Evolutionary conservation across 2,329 filamentous ascomycete genomes (phyloP), one percentile per base, ranked within the genome.

Genomic region (Pseudogymnoascus verrucosus): DNA sequence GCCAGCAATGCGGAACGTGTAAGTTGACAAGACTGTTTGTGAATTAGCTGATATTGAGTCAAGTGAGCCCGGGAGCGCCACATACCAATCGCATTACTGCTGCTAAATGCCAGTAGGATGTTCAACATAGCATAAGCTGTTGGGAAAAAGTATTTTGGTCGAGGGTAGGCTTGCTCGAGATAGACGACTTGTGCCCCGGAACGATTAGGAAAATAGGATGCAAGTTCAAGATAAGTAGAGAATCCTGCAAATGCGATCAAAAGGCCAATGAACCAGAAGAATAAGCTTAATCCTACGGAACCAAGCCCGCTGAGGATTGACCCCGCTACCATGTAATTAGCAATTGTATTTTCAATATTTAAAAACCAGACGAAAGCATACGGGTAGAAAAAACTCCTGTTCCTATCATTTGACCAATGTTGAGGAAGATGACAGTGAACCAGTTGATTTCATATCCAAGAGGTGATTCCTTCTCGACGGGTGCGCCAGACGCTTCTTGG

Each of bases 131-230:
- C 87, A 70, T 87, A 89, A 0, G 84, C 78, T 0, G 84, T 83
- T 0, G 86, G 85, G 60, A 89, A 84, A 65, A 89, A 79, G 69
- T 84, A 87, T 63, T 78, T 81, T 0, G 87, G 87, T 1, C 84
- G 78, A 0, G 86, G 86, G 66, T 82, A 90, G 0, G 85, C 83
- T 69, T 89, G 87, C 67, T 89, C 87, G 0, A 89, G 78, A 67
- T 88, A 89, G 0, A 87, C 86, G 0, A 87, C 86, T 68, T 89
- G 85, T 0, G 82, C 81, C 0, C 86, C 87, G 1, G 83, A 87
- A 6, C 87, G 82, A 69, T 82, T 88, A 0, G 86, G 86, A 64
- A 89, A 89, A 66, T 85, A 89, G 0, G 83, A 79, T 0, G 85
- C 81, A 12, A 83, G 82, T 69, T 89, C 87, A 7, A 89, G 80